A percentile compares a stretch with the other conserved stretches of the same genome.
These are phyloP conservation scores for Daldinia decipiens DNA, from an alignment of 495 filamentous ascomycete genomes.

Conservation along the genomic window DNA sequence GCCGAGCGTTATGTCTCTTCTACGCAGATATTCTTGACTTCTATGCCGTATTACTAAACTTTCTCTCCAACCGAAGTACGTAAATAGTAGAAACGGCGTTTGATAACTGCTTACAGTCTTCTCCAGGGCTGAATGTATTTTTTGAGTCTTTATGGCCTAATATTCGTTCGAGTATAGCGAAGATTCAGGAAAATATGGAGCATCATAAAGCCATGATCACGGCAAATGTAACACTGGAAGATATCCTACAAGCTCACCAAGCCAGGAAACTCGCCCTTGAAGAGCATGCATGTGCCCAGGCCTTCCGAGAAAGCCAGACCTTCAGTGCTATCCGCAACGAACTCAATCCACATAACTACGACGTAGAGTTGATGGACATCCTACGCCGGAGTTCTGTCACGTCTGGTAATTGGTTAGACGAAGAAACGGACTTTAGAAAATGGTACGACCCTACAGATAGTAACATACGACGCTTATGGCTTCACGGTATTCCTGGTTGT, in stretches of 20 bases:
- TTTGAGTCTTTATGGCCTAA: slow-evolving; percentile 32
- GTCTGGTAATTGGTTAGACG: slow-evolving; percentile 29
- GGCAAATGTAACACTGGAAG: slow-evolving; percentile 29
- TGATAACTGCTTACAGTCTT: neutral
- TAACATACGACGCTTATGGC: slow-evolving; percentile 19
- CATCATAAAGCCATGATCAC: slow-evolving; percentile 31
- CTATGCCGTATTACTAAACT: slow-evolving; percentile 27
- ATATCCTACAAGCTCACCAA: slow-evolving; percentile 24
- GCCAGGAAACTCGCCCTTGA: slow-evolving; percentile 28
- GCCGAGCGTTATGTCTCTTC: slow-evolving; percentile 28
- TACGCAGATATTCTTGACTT: slow-evolving; percentile 32
- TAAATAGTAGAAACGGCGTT: neutral
- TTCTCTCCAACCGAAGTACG: slow-evolving; percentile 27
- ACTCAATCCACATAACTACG: slow-evolving; percentile 15
- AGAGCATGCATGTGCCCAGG: slow-evolving; percentile 18
- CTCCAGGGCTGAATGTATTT: slow-evolving; percentile 20
- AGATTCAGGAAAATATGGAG: slow-evolving; percentile 30
- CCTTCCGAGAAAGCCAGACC: slow-evolving; percentile 24
- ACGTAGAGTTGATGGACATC: slow-evolving; percentile 7
- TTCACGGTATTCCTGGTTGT: slow-evolving; percentile 32
- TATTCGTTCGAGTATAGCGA: slow-evolving; percentile 29
- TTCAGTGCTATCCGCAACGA: slow-evolving; percentile 26
- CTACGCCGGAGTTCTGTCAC: slow-evolving; percentile 13
- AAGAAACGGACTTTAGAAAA: slow-evolving; percentile 16
- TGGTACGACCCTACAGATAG: slow-evolving; percentile 19